Percentiles rank a stretch among this genome's conserved stretches.
These are phyloP conservation scores for Actinomucor elegans DNA, from an alignment of 371 early-diverging fungal genomes.

Conservation along the genomic window DNA sequence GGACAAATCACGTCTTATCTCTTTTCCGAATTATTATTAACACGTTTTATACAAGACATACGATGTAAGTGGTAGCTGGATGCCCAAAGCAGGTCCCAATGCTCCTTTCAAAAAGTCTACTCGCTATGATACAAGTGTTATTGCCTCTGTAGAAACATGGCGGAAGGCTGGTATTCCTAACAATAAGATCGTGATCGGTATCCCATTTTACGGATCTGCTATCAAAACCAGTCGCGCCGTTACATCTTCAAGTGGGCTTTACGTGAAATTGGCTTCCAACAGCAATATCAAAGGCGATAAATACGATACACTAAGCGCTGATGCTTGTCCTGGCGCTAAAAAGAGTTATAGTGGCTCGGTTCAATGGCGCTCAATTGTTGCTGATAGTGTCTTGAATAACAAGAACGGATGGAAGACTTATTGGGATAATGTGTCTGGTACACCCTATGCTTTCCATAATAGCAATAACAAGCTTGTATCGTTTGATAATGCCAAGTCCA, in stretches of 20 bases:
- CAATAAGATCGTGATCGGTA: slow-evolving; percentile 55
- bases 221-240: slow-evolving; percentile 18
- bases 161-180: slow-evolving; percentile 58
- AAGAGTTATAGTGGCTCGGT: slow-evolving; percentile 56
- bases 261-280: slow-evolving; percentile 22
- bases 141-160: slow-evolving; percentile 55
- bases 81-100: slow-evolving; percentile 57
- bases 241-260: slow-evolving; percentile 9
- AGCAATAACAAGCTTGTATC: slow-evolving; percentile 48
- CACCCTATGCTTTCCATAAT: slow-evolving; percentile 62
- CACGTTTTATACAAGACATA: slow-evolving; percentile 27
- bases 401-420: slow-evolving; percentile 55
- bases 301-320: slow-evolving; percentile 12
- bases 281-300: slow-evolving; percentile 15
- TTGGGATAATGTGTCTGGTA: slow-evolving; percentile 57
- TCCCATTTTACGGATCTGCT: slow-evolving; percentile 62
- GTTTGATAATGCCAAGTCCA: slow-evolving; percentile 58
- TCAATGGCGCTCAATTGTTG: slow-evolving; percentile 63
- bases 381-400: slow-evolving; percentile 52
- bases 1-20: neutral
- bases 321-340: slow-evolving; percentile 13
- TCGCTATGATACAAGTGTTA: slow-evolving; percentile 39
- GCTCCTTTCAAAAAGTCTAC: slow-evolving; percentile 54
- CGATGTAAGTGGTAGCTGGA: slow-evolving; percentile 55
- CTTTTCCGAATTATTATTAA: slow-evolving; percentile 5